These are phyloP conservation scores for Hysterium pulicare DNA, from an alignment of 2,329 filamentous ascomycete species.

Conservation along the genomic window DNA sequence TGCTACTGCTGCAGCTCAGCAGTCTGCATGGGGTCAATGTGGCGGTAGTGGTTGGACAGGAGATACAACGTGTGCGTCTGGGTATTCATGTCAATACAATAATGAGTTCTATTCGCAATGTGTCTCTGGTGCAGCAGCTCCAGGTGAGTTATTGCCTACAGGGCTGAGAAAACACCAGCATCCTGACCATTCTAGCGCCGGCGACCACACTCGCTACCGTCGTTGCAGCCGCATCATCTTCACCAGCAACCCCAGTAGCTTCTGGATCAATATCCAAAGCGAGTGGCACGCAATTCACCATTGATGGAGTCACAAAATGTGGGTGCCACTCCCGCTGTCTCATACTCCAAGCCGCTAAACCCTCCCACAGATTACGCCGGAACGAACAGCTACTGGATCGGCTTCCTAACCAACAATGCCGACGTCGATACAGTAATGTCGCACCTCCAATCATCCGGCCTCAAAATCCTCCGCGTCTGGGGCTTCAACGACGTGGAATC, in stretches of 20 bases:
- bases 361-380: constrained; percentile 44
- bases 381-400: constrained; percentile 56
- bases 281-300: constrained; percentile 32
- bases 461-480: constrained; percentile 60
- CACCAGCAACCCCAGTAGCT: constrained; percentile 9
- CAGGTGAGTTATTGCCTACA: neutral
- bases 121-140: constrained; percentile 8
- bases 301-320: constrained; percentile 34
- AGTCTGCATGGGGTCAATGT: constrained; percentile 5
- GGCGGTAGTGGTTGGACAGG: constrained; percentile 22
- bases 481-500: constrained; percentile 59
- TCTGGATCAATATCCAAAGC: constrained; percentile 24
- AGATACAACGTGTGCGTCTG: constrained; percentile 25
- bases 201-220: constrained; percentile 1
- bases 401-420: constrained; percentile 50
- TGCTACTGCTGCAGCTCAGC: constrained; percentile 18
- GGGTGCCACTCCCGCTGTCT: neutral
- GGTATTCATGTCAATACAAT: constrained; percentile 21
- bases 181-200: neutral
- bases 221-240: constrained; percentile 1
- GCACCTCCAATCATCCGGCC: constrained; percentile 49
- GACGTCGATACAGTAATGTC: constrained; percentile 52
- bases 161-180: too few species aligned
- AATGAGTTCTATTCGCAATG: constrained; percentile 34
- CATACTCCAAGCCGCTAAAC: neutral